A percentile compares a stretch with the other conserved stretches of the same genome.
These are phyloP conservation scores for Penicillium brevicompactum DNA, from an alignment of 2,329 filamentous ascomycete species.

Conservation along the genomic window DNA sequence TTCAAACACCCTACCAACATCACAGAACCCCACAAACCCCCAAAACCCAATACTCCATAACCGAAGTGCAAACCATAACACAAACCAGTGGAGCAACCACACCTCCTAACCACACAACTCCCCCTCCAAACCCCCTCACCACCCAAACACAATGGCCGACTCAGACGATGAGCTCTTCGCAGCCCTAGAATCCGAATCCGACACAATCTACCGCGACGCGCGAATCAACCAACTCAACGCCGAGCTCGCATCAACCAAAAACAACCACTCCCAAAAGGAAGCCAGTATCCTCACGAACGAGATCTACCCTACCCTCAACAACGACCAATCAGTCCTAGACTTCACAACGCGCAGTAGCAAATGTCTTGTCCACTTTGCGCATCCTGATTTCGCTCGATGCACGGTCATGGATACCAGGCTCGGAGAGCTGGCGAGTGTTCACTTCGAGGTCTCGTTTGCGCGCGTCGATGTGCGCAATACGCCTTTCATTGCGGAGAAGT, in stretches of 20 bases:
- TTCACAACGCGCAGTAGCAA: slow-evolving; percentile 61
- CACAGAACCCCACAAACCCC: too few species aligned
- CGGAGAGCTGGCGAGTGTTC: slow-evolving; percentile 43
- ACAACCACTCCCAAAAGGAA: slow-evolving; percentile 36
- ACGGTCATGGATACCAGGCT: slow-evolving; percentile 64
- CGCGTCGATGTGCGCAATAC: slow-evolving; percentile 49
- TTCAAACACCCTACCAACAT: too few species aligned
- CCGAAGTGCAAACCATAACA: background rate
- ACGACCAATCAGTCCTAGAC: slow-evolving; percentile 61
- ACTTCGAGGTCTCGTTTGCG: slow-evolving; percentile 48
- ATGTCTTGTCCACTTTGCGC: slow-evolving; percentile 66
- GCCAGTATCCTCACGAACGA: slow-evolving; percentile 26
- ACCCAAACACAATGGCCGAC: slow-evolving; percentile 39
- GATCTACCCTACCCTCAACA: slow-evolving; percentile 43
- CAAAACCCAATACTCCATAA: background rate
- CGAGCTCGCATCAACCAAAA: slow-evolving; percentile 55
- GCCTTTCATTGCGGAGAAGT: slow-evolving; percentile 51
- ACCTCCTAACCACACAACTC: slow-evolving; percentile 9
- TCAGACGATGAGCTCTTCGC: slow-evolving; percentile 64
- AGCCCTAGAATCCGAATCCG: slow-evolving; percentile 56
- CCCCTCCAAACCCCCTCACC: background rate
- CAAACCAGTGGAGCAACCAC: slow-evolving; percentile 6
- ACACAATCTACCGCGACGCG: slow-evolving; percentile 57
- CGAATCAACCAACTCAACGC: slow-evolving; percentile 62
- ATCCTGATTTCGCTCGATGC: slow-evolving; percentile 65